Conservation (phyloP, 352 stramenopile species). For the Phytophthora agathidicida region DNA sequence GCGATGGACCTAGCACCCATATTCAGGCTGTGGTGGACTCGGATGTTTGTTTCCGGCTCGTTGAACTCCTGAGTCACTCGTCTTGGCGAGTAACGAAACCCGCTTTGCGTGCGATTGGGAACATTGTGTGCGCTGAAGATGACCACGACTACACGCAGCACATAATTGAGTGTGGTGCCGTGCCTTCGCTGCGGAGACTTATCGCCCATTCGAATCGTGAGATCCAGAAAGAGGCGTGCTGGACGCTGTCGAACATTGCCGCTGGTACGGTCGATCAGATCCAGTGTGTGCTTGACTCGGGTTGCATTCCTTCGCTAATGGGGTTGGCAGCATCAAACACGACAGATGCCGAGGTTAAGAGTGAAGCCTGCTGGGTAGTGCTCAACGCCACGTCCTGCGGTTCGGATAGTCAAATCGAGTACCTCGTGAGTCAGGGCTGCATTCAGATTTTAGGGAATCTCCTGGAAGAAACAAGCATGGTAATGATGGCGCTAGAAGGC, state of each 20-base stretch:
- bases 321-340: slow-evolving; percentile 91
- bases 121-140: slow-evolving; percentile 98
- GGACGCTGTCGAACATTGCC: slow-evolving; percentile 98
- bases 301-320: slow-evolving; percentile 95
- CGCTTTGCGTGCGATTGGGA: slow-evolving; percentile 97
- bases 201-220: slow-evolving; percentile 97
- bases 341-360: slow-evolving; percentile 97
- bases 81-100: slow-evolving; percentile 97
- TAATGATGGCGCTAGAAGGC: slow-evolving; percentile 99
- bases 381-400: slow-evolving; percentile 98
- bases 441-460: slow-evolving; percentile 92
- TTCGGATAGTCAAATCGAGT: slow-evolving; percentile 95
- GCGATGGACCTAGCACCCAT: slow-evolving; percentile 95
- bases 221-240: slow-evolving; percentile 98
- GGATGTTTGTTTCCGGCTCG: slow-evolving; percentile 89
- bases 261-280: slow-evolving; percentile 98
- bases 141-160: slow-evolving; percentile 93
- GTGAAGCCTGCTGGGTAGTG: slow-evolving; percentile 98
- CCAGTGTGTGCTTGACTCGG: slow-evolving; percentile 97
- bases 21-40: slow-evolving; percentile 96
- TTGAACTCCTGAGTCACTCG: slow-evolving; percentile 93
- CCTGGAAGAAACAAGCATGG: slow-evolving; percentile 96
- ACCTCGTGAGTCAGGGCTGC: slow-evolving; percentile 87
- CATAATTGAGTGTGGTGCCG: slow-evolving; percentile 96
- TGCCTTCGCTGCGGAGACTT: slow-evolving; percentile 93